Evolutionary conservation across 2,329 filamentous ascomycete species (phyloP).

Genomic region (Paecilomyces dactylethromorphus): DNA sequence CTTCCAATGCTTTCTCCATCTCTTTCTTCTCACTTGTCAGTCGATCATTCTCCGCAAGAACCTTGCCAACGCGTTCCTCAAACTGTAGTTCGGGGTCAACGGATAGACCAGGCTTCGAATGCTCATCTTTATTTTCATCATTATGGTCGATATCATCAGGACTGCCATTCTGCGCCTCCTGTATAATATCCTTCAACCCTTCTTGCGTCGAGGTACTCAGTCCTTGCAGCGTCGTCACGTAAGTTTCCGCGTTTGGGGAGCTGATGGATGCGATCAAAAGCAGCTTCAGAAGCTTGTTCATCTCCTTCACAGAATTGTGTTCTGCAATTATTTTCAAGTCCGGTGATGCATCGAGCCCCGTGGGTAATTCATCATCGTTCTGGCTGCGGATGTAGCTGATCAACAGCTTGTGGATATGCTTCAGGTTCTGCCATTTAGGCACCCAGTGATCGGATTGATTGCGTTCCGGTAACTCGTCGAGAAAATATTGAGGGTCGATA

Average conservation of each 20-base stretch:
- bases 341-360: conserved; percentile 35
- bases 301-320: conserved; percentile 35
- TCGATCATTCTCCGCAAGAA: conserved; percentile 53
- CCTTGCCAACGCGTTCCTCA: conserved; percentile 42
- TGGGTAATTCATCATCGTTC: conserved; percentile 36
- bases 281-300: conserved; percentile 54
- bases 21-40: conserved; percentile 46
- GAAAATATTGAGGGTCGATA: conserved; percentile 42
- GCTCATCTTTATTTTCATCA: conserved; percentile 30
- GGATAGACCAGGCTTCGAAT: conserved; percentile 25
- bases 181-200: conserved; percentile 41
- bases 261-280: conserved; percentile 58
- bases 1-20: conserved; percentile 44
- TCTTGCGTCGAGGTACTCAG: conserved; percentile 39
- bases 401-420: conserved; percentile 41
- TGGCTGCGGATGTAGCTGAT: conserved; percentile 40
- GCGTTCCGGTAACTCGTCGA: conserved; percentile 41
- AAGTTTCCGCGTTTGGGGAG: conserved; percentile 50
- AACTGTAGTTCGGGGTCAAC: conserved; percentile 42
- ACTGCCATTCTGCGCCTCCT: conserved; percentile 38
- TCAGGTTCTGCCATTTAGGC: conserved; percentile 43
- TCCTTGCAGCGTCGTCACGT: conserved; percentile 44
- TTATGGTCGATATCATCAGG: conserved; percentile 28
- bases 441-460: conserved; percentile 40
- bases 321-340: conserved; percentile 42